phyloP scores from a whole-genome alignment of 1,139 yeast species.

The Yamadazyma jaroonii region DNA sequence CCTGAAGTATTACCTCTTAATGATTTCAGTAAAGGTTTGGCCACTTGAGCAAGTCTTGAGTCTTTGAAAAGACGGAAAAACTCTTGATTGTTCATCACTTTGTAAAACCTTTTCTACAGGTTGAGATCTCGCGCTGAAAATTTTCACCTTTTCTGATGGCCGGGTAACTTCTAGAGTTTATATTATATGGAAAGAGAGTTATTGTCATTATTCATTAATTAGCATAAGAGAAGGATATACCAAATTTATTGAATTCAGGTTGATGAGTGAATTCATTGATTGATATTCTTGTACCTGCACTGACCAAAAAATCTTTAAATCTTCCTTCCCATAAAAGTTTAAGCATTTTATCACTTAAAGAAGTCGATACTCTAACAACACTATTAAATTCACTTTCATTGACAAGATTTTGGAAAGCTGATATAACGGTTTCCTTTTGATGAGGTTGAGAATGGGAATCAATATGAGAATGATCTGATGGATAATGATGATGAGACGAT shows the following conservation, averaged over 20 bases:
- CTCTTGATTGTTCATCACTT: conserved; percentile 26
- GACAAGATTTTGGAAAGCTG: conserved; percentile 52
- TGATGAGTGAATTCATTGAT: conserved; percentile 26
- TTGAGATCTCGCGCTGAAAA: conserved; percentile 5
- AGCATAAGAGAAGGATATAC: conserved; percentile 38
- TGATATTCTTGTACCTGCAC: conserved; percentile 64
- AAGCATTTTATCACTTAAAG: conserved; percentile 59
- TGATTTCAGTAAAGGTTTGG: conserved; percentile 35
- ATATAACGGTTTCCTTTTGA: conserved; percentile 37
- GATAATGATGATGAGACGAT: conserved; percentile 11
- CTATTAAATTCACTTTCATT: conserved; percentile 59
- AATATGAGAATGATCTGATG: conserved; percentile 4
- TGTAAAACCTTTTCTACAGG: too few species aligned
- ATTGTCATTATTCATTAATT: conserved; percentile 8
- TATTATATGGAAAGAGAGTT: too few species aligned
- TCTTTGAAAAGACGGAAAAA: conserved; percentile 38
- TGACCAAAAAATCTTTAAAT: conserved; percentile 72
- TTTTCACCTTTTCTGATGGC: conserved; percentile 2
- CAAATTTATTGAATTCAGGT: conserved; percentile 39
- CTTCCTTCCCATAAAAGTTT: conserved; percentile 87
- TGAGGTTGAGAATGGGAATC: conserved; percentile 8
- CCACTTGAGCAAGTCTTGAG: conserved; percentile 48
- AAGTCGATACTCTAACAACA: conserved; percentile 73
- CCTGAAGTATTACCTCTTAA: conserved; percentile 30
- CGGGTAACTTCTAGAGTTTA: not conserved